Evolutionary conservation across 345 rosid genomes (phyloP).

Genomic region (Rhodamnia rubescens): DNA sequence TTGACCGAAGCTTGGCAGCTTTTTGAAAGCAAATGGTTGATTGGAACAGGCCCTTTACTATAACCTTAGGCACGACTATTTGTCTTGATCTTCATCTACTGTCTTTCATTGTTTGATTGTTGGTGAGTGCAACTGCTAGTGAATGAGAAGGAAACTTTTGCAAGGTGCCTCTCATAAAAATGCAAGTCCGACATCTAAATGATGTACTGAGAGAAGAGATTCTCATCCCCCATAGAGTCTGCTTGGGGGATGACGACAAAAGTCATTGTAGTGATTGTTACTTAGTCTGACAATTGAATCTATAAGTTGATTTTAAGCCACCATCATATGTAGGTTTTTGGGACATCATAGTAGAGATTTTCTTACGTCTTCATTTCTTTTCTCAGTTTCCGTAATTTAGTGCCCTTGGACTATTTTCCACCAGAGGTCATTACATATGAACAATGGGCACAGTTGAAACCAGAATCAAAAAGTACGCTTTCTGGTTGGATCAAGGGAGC

Average conservation of each 20-base stretch:
- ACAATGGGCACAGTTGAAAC: conserved; percentile 62
- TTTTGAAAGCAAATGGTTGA: not conserved
- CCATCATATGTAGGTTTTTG: not conserved
- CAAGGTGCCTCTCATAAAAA: not conserved
- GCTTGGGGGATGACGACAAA: not conserved
- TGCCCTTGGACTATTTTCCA: conserved; percentile 28
- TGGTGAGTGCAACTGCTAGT: not conserved
- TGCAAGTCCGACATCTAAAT: not conserved
- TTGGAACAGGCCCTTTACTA: not conserved
- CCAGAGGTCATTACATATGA: conserved; percentile 66
- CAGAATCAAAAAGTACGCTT: conserved; percentile 35
- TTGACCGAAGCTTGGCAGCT: not conserved
- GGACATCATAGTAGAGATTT: not conserved
- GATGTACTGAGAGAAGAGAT: not conserved
- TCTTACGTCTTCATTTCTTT: not conserved
- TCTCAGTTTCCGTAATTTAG: conserved; percentile 38
- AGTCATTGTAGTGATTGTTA: not conserved
- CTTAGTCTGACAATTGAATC: not conserved
- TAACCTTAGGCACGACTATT: not conserved
- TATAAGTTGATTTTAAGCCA: not conserved
- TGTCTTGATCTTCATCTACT: not conserved
- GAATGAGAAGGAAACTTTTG: not conserved
- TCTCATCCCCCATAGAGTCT: not conserved
- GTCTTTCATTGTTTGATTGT: not conserved
- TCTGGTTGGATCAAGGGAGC: conserved; percentile 84